phyloP scores from a whole-genome alignment of 2,329 filamentous ascomycete species.

The Acarospora socialis region DNA sequence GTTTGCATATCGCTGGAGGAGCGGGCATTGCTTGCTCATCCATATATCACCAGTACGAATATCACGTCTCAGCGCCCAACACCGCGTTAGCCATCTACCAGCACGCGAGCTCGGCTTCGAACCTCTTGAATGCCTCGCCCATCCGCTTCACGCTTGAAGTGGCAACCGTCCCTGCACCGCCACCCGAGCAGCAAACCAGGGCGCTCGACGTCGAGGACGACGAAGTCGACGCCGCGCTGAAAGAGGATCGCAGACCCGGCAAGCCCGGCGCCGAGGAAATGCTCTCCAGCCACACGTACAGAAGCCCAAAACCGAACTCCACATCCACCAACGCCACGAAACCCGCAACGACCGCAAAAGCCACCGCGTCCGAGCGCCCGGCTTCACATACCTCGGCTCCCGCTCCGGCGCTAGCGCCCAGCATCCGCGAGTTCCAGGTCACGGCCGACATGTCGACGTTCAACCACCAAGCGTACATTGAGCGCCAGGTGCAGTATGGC shows the following conservation, averaged over 20 bases:
- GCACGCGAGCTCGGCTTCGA: constrained; percentile 25
- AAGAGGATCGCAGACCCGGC: not conserved
- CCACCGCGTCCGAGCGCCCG: not conserved
- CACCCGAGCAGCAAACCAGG: not conserved
- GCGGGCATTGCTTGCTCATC: not conserved
- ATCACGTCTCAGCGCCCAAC: constrained; percentile 27
- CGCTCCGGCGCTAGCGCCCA: not conserved
- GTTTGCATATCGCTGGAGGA: not conserved
- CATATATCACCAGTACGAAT: constrained; percentile 26
- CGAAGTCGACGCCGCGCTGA: too few species aligned
- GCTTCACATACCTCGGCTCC: not conserved
- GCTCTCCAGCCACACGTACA: not conserved
- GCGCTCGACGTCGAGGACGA: not conserved
- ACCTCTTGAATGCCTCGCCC: constrained; percentile 30
- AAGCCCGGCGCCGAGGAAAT: not conserved
- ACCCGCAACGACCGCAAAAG: constrained; percentile 1
- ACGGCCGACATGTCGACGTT: constrained; percentile 4
- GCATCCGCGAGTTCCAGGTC: constrained; percentile 6
- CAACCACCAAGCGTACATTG: constrained; percentile 12
- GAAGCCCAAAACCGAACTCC: not conserved
- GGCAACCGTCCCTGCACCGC: not conserved
- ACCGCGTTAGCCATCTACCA: constrained; percentile 33
- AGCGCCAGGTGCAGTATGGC: constrained; percentile 13
- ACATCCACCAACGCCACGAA: too few species aligned
- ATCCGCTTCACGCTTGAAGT: constrained; percentile 32